A percentile compares a stretch with the other conserved stretches of the same genome.
These are phyloP conservation scores for Fomitopsis pinicola DNA, from an alignment of 1,284 basidiomycete species.

Conservation along the genomic window DNA sequence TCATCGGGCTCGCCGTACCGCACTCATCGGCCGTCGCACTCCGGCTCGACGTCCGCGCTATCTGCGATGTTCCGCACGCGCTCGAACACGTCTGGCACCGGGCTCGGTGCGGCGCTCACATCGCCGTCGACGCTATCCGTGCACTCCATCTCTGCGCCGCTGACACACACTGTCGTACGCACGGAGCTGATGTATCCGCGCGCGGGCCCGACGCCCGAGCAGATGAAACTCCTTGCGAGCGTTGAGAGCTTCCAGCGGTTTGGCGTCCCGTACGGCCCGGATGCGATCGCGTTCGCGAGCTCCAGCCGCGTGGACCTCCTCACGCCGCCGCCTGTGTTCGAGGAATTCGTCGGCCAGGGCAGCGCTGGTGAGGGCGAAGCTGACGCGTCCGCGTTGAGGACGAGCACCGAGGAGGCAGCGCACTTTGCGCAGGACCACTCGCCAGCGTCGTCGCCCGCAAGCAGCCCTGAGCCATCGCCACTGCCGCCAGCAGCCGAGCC, in stretches of 20 bases:
- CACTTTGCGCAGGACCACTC: not conserved
- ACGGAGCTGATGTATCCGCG: conserved; percentile 46
- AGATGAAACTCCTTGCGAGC: conserved; percentile 45
- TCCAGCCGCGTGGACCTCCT: conserved; percentile 29
- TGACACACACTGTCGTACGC: conserved; percentile 44
- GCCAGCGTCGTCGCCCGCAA: not conserved
- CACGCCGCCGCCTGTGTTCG: conserved; percentile 35
- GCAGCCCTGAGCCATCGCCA: not conserved
- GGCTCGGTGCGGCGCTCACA: conserved; percentile 23
- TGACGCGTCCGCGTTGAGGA: not conserved
- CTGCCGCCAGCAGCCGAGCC: not conserved
- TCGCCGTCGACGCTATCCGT: conserved; percentile 42
- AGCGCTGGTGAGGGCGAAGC: not conserved
- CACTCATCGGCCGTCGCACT: conserved; percentile 26
- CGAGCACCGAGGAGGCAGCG: not conserved
- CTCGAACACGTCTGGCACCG: conserved; percentile 25
- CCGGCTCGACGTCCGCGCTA: conserved; percentile 33
- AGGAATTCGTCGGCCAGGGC: conserved; percentile 19
- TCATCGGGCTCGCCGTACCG: conserved; percentile 8
- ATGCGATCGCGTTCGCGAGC: conserved; percentile 39
- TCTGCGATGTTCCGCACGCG: conserved; percentile 24
- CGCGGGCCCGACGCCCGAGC: conserved; percentile 47
- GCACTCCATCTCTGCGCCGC: conserved; percentile 44
- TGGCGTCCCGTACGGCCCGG: conserved; percentile 47
- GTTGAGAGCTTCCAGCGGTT: conserved; percentile 43